These are phyloP conservation scores for Fusarium anguioides DNA, from an alignment of 2,329 filamentous ascomycete species.

Conservation along the genomic window DNA sequence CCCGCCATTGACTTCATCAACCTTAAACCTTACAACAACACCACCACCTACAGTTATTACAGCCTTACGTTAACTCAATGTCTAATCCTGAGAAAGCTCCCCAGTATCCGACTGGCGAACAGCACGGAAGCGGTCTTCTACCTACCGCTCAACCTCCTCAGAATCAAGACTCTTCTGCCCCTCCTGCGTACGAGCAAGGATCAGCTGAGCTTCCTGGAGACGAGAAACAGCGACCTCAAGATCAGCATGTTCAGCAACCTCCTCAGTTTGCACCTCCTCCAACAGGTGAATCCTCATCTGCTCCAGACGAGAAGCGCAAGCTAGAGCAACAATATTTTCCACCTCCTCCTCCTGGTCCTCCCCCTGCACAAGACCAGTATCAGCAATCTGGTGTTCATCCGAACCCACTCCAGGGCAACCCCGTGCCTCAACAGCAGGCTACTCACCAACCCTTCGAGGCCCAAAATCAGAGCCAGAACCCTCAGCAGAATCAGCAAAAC, in stretches of 20 bases:
- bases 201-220: constrained; percentile 29
- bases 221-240: constrained; percentile 21
- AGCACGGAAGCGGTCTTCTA: constrained; percentile 28
- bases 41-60: not conserved
- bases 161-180: constrained; percentile 22
- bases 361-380: constrained; percentile 35
- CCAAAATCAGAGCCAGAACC: not conserved
- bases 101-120: constrained; percentile 25
- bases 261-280: constrained; percentile 18
- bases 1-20: constrained; percentile 29
- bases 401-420: constrained; percentile 38
- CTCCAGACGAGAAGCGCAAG: constrained; percentile 24
- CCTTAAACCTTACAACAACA: constrained; percentile 18
- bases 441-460: not conserved
- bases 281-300: constrained; percentile 7
- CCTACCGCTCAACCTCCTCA: constrained; percentile 27
- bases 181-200: constrained; percentile 32
- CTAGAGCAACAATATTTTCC: constrained; percentile 41
- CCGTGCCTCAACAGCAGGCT: constrained; percentile 15
- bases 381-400: constrained; percentile 32
- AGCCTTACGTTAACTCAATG: constrained; percentile 14
- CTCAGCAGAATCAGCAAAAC: constrained; percentile 25
- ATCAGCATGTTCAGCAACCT: constrained; percentile 4
- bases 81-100: constrained; percentile 40
- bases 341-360: constrained; percentile 43